Evolutionary conservation across 1,284 basidiomycete species (phyloP).

Genomic region (Ganoderma meredithae): DNA sequence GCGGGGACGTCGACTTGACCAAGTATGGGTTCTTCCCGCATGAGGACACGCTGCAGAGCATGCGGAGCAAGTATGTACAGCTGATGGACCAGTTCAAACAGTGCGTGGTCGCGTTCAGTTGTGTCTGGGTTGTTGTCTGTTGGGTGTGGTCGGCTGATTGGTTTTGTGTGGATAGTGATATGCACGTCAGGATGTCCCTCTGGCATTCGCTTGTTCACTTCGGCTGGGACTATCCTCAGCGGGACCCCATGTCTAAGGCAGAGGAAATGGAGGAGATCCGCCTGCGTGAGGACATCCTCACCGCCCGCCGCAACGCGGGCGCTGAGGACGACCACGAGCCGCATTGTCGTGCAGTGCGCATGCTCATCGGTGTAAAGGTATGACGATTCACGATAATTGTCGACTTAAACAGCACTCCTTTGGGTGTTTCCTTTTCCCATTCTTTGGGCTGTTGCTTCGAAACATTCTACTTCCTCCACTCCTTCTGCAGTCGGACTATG

Average conservation of each 20-base stretch:
- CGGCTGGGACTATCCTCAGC: slow-evolving; percentile 65
- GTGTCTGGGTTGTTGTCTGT: neutral
- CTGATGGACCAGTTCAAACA: slow-evolving; percentile 65
- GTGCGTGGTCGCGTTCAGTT: slow-evolving; percentile 45
- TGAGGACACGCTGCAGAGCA: slow-evolving; percentile 27
- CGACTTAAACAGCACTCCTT: neutral
- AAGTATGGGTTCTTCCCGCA: slow-evolving; percentile 60
- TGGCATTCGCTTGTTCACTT: slow-evolving; percentile 70
- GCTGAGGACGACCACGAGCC: slow-evolving; percentile 60
- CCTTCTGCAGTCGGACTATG: neutral
- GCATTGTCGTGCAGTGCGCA: slow-evolving; percentile 64
- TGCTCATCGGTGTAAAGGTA: slow-evolving; percentile 68
- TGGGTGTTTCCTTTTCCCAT: neutral
- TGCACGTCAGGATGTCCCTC: slow-evolving; percentile 69
- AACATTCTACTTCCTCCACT: neutral
- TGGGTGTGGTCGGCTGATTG: neutral
- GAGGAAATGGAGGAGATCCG: slow-evolving; percentile 73
- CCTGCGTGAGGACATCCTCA: slow-evolving; percentile 66
- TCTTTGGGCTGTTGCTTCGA: neutral
- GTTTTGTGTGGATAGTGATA: slow-evolving; percentile 54
- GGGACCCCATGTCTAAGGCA: slow-evolving; percentile 67
- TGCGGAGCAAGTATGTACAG: slow-evolving; percentile 60
- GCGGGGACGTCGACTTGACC: slow-evolving; percentile 53
- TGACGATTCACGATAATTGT: neutral
- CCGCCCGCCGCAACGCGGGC: slow-evolving; percentile 59